phyloP scores from a whole-genome alignment of 352 stramenopile genomes.

The Globisporangium nodosum region DNA sequence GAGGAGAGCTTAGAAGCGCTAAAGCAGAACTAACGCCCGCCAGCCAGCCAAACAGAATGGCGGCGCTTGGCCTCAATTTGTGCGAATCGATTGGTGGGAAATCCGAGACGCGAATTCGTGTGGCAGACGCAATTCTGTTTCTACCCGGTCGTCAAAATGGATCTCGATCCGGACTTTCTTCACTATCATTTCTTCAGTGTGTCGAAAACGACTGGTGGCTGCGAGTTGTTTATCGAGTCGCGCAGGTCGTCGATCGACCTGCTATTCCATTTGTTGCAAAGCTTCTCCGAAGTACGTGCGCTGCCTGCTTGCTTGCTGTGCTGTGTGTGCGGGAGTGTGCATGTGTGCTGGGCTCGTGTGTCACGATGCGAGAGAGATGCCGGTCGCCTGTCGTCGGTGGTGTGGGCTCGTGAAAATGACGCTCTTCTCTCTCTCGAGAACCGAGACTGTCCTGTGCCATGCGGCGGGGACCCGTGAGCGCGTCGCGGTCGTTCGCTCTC shows the following conservation, averaged over 20 bases:
- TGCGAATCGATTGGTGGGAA: background rate
- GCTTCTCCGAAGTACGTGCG: constrained; percentile 83
- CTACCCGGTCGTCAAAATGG: too few relatives aligned
- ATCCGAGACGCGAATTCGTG: too few relatives aligned
- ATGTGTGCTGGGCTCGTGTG: too few relatives aligned
- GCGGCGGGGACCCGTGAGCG: constrained; percentile 20
- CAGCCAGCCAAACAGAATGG: background rate
- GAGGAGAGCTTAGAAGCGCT: background rate
- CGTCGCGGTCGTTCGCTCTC: background rate
- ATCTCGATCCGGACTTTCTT: background rate
- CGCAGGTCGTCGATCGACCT: background rate
- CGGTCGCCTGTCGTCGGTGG: background rate
- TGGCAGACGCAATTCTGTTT: background rate
- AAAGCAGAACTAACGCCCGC: constrained; percentile 1
- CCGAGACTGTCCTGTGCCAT: constrained; percentile 87
- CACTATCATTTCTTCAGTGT: too few relatives aligned
- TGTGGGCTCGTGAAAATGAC: constrained; percentile 33
- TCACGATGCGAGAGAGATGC: background rate
- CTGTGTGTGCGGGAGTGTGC: background rate
- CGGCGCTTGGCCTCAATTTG: too few relatives aligned
- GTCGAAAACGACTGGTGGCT: background rate
- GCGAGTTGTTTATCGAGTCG: background rate
- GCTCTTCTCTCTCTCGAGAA: constrained; percentile 73
- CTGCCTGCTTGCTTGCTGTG: constrained; percentile 9
- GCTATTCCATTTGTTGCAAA: constrained; percentile 78